A percentile compares a stretch with the other conserved stretches of the same genome.
phyloP scores from a whole-genome alignment of 495 filamentous ascomycete genomes.

The Penicillium paradoxum region DNA sequence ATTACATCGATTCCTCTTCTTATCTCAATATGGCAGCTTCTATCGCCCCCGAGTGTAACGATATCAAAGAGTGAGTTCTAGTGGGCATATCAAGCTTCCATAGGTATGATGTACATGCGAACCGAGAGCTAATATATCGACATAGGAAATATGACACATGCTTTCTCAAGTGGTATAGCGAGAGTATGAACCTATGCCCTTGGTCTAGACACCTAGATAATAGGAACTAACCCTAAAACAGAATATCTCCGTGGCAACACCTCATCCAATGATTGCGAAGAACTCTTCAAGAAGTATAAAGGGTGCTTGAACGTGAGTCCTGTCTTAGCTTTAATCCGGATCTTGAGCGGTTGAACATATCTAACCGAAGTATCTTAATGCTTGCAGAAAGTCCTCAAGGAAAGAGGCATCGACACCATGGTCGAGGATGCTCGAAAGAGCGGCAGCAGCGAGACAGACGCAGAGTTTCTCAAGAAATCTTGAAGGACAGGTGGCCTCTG shows the following conservation, averaged over 20 bases:
- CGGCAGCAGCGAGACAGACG: conserved; percentile 69
- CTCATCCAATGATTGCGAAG: conserved; percentile 74
- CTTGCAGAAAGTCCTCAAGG: conserved; percentile 68
- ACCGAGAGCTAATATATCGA: conserved; percentile 16
- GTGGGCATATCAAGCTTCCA: conserved; percentile 1
- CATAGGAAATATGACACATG: conserved; percentile 81
- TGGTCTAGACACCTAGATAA: not conserved
- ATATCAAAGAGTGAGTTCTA: conserved; percentile 71
- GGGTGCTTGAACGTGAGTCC: conserved; percentile 66
- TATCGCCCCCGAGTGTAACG: conserved; percentile 70
- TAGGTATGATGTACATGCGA: not conserved
- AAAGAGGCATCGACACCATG: conserved; percentile 80
- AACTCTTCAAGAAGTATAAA: conserved; percentile 81
- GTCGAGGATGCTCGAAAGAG: conserved; percentile 78
- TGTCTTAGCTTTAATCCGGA: not conserved
- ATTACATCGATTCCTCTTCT: not conserved
- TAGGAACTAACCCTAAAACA: conserved; percentile 30
- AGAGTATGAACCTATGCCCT: conserved; percentile 55
- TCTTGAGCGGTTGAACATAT: not conserved
- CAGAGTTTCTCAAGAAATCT: conserved; percentile 56
- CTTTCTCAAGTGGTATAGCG: conserved; percentile 95
- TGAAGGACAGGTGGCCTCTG: conserved; percentile 18
- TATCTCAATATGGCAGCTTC: conserved; percentile 50
- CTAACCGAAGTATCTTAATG: conserved; percentile 2
- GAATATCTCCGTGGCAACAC: conserved; percentile 82